Percentiles rank a stretch among this genome's conserved stretches.
These are phyloP conservation scores for Oxytropis ochrocephala DNA, from an alignment of 306 rosid species.

Conservation along the genomic window DNA sequence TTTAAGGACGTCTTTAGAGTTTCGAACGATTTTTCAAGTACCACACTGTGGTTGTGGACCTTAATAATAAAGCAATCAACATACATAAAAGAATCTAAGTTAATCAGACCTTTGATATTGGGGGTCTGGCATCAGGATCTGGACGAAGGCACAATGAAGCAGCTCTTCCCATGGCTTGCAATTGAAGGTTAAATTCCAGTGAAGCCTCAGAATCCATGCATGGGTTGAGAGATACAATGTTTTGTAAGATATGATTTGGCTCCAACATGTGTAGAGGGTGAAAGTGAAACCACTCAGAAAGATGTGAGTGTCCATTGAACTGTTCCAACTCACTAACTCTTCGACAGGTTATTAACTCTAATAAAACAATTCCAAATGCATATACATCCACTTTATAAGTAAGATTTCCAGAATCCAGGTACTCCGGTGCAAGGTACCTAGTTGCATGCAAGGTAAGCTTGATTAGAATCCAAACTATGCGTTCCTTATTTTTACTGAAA, in stretches of 20 bases:
- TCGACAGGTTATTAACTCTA: slow-evolving; percentile 72
- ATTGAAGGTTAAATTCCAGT: slow-evolving; percentile 53
- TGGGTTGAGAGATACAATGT: slow-evolving; percentile 52
- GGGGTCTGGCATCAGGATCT: slow-evolving; percentile 81
- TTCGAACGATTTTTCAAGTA: too few species aligned
- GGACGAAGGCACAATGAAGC: slow-evolving; percentile 74
- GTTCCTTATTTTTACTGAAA: background rate
- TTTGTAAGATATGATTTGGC: slow-evolving; percentile 46
- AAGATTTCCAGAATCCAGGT: slow-evolving; percentile 60
- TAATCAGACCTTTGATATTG: slow-evolving; percentile 74
- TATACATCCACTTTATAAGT: slow-evolving; percentile 83
- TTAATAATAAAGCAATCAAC: background rate
- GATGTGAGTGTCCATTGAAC: slow-evolving; percentile 37
- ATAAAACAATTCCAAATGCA: slow-evolving; percentile 76
- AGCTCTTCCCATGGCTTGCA: slow-evolving; percentile 75
- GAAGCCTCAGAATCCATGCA: slow-evolving; percentile 44
- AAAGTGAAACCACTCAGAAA: slow-evolving; percentile 58
- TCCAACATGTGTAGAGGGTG: slow-evolving; percentile 49
- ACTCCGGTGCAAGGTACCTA: slow-evolving; percentile 95
- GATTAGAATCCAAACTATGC: slow-evolving; percentile 13
- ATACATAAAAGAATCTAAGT: background rate
- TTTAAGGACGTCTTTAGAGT: too few species aligned
- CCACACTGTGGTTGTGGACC: too few species aligned
- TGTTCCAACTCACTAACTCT: slow-evolving; percentile 58
- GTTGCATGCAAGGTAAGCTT: slow-evolving; percentile 16